Evolutionary conservation across 2,329 filamentous ascomycete genomes (phyloP), one percentile per base, ranked within the genome.

Genomic region (Rosellinia necatrix): DNA sequence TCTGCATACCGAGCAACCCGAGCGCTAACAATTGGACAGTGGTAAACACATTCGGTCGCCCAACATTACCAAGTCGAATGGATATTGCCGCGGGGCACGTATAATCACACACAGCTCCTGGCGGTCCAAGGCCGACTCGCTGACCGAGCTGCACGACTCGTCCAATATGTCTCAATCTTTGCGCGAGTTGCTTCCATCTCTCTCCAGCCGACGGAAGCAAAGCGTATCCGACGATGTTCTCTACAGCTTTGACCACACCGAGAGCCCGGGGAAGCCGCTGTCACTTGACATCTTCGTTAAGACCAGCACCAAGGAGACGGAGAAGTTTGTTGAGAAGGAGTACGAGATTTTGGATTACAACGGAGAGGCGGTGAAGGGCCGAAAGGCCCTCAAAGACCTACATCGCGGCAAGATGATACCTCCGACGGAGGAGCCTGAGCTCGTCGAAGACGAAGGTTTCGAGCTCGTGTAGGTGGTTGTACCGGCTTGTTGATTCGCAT

Each of bases 301-400:
- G 62, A 53, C 66, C 56, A 64, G 72, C 66, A 53, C 70, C 49
- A 60, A 71, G 65, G 75, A 73, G 46, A 79, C 75, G 27, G 77
- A 79, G 66, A 74, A 72, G 61, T 67, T 78, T 47, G 72, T 79
- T 37, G 75, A 78, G 68, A 75, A 75, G 62, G 77, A 80, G 66
- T 80, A 79, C 61, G 76, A 78, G 67, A 73, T 80, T 24, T 60
- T 80, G 12, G 77, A 79, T 59, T 70, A 60, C 59, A 76, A 78
- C 40, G 77, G 77, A 17, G 72, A 79, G 34, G 66, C 74, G 2
- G 69, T 79, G 32, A 74, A 72, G 63, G 77, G 77, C 35, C 70
- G 72, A 35, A 76, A 74, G 71, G 77, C 75, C 12, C 74, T 75
- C 13, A 70, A 70, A 49, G 71, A 73, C 49, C 66, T 80, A 51